A percentile compares a stretch with the other conserved stretches of the same genome.
Evolutionary conservation across 2,329 filamentous ascomycete genomes (phyloP).

Genomic region (Penicillium sp.): DNA sequence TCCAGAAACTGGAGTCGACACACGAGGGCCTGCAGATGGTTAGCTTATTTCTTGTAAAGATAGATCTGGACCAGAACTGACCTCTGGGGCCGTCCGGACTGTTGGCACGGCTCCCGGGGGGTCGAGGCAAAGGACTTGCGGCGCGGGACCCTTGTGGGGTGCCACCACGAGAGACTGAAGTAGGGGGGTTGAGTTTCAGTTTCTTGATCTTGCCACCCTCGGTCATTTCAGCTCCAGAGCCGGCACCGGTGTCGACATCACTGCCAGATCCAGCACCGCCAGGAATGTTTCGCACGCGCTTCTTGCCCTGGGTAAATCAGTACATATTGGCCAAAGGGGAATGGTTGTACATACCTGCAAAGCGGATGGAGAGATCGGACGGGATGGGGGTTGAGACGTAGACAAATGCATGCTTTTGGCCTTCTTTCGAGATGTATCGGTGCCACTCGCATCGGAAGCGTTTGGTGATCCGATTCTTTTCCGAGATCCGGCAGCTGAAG

Average conservation of each 20-base stretch:
- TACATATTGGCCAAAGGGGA: not conserved
- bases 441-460: slow-evolving; percentile 81
- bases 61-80: not conserved
- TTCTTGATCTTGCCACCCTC: slow-evolving; percentile 42
- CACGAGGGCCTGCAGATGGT: slow-evolving; percentile 19
- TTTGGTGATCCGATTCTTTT: slow-evolving; percentile 83
- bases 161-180: slow-evolving; percentile 28
- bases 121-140: slow-evolving; percentile 37
- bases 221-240: slow-evolving; percentile 39
- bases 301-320: slow-evolving; percentile 40
- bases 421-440: slow-evolving; percentile 77
- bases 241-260: slow-evolving; percentile 49
- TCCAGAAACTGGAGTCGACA: slow-evolving; percentile 26
- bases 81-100: slow-evolving; percentile 30
- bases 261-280: slow-evolving; percentile 44
- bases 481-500: slow-evolving; percentile 46
- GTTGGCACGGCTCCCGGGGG: slow-evolving; percentile 32
- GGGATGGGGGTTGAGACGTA: slow-evolving; percentile 40
- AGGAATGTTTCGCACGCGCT: slow-evolving; percentile 34
- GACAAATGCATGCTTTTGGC: slow-evolving; percentile 56
- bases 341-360: slow-evolving; percentile 37
- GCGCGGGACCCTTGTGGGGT: slow-evolving; percentile 44
- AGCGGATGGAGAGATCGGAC: slow-evolving; percentile 55
- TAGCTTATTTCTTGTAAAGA: not conserved
- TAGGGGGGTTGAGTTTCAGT: slow-evolving; percentile 41